phyloP scores from a whole-genome alignment of 257 asterid species.

The Verbascum thapsus region DNA sequence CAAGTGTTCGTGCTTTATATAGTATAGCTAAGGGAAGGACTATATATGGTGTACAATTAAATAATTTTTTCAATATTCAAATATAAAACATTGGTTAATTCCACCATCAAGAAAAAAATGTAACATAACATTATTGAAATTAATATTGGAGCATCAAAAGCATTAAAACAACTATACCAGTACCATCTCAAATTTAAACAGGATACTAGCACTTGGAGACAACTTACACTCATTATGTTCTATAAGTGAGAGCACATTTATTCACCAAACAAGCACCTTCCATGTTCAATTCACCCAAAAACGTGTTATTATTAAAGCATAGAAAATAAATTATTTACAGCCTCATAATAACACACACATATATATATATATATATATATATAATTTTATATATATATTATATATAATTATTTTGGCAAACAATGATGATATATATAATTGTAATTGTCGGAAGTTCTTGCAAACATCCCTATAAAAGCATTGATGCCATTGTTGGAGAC shows the following conservation, averaged over 20 bases:
- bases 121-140: too few relatives aligned
- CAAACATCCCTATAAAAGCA: conserved; percentile 5
- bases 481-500: neutral
- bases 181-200: conserved; percentile 8
- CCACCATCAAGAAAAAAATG: too few relatives aligned
- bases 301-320: neutral
- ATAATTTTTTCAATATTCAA: too few relatives aligned
- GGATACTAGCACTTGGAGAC: conserved; percentile 11
- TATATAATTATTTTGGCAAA: neutral
- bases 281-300: neutral
- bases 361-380: too few relatives aligned
- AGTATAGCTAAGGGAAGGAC: too few relatives aligned
- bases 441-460: neutral
- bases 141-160: neutral
- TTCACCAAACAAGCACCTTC: conserved; percentile 6
- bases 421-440: neutral
- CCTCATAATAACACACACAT: neutral
- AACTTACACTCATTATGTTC: conserved; percentile 5
- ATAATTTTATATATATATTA: neutral
- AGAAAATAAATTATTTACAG: too few relatives aligned
- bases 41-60: too few relatives aligned
- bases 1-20: too few relatives aligned
- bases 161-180: conserved; percentile 15
- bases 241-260: conserved; percentile 18
- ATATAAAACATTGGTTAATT: too few relatives aligned